phyloP scores from a whole-genome alignment of 2,329 filamentous ascomycete genomes.

The Venturia pyrina region DNA sequence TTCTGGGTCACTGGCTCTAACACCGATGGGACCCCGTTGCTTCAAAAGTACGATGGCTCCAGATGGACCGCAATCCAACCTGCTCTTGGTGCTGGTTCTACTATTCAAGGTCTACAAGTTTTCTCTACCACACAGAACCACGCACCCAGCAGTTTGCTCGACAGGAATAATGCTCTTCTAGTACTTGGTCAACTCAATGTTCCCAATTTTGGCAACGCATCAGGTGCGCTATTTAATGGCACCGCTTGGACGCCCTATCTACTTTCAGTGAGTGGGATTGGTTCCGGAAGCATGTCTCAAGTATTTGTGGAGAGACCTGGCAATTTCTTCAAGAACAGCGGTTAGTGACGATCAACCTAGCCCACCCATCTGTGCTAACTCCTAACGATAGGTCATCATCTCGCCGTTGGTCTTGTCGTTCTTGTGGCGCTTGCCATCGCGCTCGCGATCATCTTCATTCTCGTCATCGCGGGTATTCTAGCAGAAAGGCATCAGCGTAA shows the following conservation, averaged over 20 bases:
- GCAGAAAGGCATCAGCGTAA: constrained; percentile 67
- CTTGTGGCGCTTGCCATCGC: constrained; percentile 73
- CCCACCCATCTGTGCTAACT: constrained; percentile 16
- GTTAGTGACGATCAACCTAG: constrained; percentile 39
- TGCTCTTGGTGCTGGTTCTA: constrained; percentile 53
- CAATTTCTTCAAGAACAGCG: constrained; percentile 57
- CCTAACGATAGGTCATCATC: constrained; percentile 33
- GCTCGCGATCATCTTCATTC: constrained; percentile 64
- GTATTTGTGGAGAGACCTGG: constrained; percentile 72
- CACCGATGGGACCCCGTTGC: constrained; percentile 57
- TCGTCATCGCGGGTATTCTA: constrained; percentile 65
- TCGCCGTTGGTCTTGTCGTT: constrained; percentile 68
- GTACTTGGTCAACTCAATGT: constrained; percentile 76
- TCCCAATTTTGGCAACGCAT: constrained; percentile 66
- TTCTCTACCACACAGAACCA: constrained; percentile 64
- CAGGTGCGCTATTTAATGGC: constrained; percentile 82
- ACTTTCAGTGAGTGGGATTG: constrained; percentile 59
- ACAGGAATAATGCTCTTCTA: constrained; percentile 61
- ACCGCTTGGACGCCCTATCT: constrained; percentile 68
- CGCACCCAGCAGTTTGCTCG: constrained; percentile 51
- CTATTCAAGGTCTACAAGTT: constrained; percentile 72
- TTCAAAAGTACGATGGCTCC: constrained; percentile 72
- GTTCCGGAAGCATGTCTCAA: constrained; percentile 63
- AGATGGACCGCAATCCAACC: constrained; percentile 58
- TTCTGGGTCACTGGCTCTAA: constrained; percentile 75